Evolutionary conservation across 2,329 filamentous ascomycete genomes (phyloP).

Genomic region (Talaromyces marneffei): DNA sequence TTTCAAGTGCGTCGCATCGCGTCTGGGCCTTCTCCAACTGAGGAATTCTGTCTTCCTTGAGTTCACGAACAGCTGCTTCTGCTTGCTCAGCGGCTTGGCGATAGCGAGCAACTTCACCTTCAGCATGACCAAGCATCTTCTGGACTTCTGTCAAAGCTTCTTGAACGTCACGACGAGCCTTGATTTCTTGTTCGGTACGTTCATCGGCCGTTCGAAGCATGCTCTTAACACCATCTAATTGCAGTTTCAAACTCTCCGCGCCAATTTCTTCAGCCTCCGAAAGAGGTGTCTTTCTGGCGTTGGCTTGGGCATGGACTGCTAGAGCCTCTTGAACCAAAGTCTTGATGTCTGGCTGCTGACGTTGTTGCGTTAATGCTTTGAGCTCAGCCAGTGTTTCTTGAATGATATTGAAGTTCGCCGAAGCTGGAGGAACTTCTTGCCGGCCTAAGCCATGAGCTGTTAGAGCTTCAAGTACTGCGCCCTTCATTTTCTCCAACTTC

Average conservation of each 20-base stretch:
- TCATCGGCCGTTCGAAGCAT: constrained; percentile 60
- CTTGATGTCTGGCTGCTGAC: constrained; percentile 44
- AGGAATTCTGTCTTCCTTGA: constrained; percentile 63
- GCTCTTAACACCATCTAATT: constrained; percentile 64
- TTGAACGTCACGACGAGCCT: constrained; percentile 60
- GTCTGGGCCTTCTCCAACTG: constrained; percentile 60
- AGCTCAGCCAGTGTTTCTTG: constrained; percentile 34
- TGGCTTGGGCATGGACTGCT: constrained; percentile 51
- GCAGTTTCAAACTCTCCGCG: constrained; percentile 47
- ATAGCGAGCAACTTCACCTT: constrained; percentile 48
- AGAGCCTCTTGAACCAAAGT: constrained; percentile 57
- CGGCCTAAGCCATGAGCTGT: constrained; percentile 37
- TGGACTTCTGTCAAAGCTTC: constrained; percentile 69
- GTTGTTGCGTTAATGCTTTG: constrained; percentile 21
- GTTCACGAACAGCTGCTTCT: constrained; percentile 56
- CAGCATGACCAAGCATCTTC: constrained; percentile 59
- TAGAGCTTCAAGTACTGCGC: constrained; percentile 62
- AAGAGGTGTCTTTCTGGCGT: constrained; percentile 19
- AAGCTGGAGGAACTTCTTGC: constrained; percentile 19
- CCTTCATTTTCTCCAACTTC: constrained; percentile 73
- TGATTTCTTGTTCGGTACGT: constrained; percentile 59
- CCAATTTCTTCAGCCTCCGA: constrained; percentile 47
- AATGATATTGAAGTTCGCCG: constrained; percentile 34
- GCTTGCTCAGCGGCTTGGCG: constrained; percentile 57
- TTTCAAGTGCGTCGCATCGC: constrained; percentile 62